Evolutionary conservation across 768 basidiomycete genomes (phyloP).

Genomic region (Amanita thiersii): DNA sequence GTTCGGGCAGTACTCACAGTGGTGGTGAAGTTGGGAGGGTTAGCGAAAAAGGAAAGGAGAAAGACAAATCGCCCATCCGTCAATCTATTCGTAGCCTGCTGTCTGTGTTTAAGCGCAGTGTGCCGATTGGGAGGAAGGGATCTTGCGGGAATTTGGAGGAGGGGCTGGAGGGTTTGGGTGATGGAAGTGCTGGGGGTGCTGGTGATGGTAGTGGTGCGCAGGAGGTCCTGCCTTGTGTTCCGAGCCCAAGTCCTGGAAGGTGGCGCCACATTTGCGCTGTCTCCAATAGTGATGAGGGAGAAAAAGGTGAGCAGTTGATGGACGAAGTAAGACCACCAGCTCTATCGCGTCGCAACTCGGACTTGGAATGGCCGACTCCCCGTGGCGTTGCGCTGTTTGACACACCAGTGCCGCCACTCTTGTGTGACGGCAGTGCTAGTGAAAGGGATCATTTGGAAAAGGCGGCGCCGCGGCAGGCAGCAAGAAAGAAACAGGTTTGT

Average conservation of each 20-base stretch:
- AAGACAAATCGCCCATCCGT: constrained; percentile 51
- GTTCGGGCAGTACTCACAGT: constrained; percentile 4
- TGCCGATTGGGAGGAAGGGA: constrained; percentile 16
- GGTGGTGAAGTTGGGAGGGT: not conserved
- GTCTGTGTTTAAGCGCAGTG: constrained; percentile 49
- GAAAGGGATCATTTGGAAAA: no score
- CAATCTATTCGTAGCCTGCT: constrained; percentile 59
- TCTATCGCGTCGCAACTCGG: no score
- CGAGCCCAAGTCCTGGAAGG: not conserved
- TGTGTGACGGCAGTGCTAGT: constrained; percentile 7
- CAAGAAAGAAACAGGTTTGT: constrained; percentile 8
- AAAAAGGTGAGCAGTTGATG: no score
- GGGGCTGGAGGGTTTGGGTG: no score
- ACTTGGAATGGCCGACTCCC: no score
- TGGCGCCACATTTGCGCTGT: not conserved
- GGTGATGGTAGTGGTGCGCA: not conserved
- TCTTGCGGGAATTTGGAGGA: no score
- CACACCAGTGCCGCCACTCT: constrained; percentile 5
- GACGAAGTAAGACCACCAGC: no score
- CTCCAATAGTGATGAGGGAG: not conserved
- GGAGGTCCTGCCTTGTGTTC: constrained; percentile 1
- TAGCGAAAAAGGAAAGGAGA: constrained; percentile 15
- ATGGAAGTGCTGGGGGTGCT: not conserved
- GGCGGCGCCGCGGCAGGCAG: constrained; percentile 8
- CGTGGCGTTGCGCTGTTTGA: constrained; percentile 6